Conservation (phyloP, 345 rosid species). For the Schrenkiella parvula region DNA sequence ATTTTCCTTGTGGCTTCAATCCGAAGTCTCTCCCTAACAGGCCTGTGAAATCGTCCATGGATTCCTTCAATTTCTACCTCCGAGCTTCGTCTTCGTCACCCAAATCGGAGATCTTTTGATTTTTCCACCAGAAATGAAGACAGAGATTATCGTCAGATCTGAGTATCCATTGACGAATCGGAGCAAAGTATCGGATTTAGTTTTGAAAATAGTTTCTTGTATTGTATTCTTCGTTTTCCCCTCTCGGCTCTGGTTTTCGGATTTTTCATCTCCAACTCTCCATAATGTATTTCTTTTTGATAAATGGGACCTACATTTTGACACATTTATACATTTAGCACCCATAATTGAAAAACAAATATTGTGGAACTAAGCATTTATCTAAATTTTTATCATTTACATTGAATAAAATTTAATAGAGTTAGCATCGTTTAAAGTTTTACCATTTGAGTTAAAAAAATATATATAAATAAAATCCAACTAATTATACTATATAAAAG, state of each 20-base stretch:
- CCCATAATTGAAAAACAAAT: too few relatives aligned
- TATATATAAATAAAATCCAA: too few relatives aligned
- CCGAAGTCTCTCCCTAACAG: slow-evolving; percentile 58
- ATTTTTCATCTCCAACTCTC: background rate
- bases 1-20: slow-evolving; percentile 68
- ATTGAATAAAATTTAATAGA: too few relatives aligned
- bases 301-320: background rate
- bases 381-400: too few relatives aligned
- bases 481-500: too few relatives aligned
- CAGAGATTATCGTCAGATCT: background rate
- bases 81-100: background rate
- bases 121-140: background rate
- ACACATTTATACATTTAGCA: background rate
- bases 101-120: background rate
- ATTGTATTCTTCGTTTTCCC: background rate
- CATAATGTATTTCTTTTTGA: background rate
- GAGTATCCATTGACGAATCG: background rate
- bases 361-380: too few relatives aligned
- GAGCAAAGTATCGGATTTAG: background rate
- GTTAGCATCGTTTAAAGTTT: too few relatives aligned
- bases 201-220: background rate
- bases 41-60: slow-evolving; percentile 73
- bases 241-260: background rate
- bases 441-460: too few relatives aligned
- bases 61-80: background rate